These are phyloP conservation scores for Phlegmacium glaucopus DNA, from an alignment of 768 basidiomycete species.

Conservation along the genomic window DNA sequence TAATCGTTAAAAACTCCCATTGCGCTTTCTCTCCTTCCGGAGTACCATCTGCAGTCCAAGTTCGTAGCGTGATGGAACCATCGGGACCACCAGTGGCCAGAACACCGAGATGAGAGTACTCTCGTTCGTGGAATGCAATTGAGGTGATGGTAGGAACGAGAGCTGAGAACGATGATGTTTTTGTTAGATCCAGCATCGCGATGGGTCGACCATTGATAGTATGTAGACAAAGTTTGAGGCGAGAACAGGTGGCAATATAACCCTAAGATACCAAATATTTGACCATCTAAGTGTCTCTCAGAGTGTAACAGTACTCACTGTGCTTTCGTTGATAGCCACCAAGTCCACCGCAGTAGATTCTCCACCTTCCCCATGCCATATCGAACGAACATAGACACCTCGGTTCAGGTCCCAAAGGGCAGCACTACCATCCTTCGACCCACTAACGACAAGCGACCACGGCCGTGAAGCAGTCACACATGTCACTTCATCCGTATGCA, in stretches of 20 bases:
- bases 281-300: neutral
- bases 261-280: conserved; percentile 46
- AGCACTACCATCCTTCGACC: conserved; percentile 82
- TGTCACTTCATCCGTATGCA: conserved; percentile 66
- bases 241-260: conserved; percentile 82
- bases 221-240: conserved; percentile 67
- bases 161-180: conserved; percentile 36
- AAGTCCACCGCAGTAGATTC: conserved; percentile 51
- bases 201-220: conserved; percentile 86
- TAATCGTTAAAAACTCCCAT: conserved; percentile 73
- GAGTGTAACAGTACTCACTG: conserved; percentile 45
- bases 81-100: conserved; percentile 80
- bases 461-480: conserved; percentile 71
- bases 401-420: conserved; percentile 89
- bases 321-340: conserved; percentile 82
- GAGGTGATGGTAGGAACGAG: conserved; percentile 63
- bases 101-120: conserved; percentile 74
- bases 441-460: conserved; percentile 84
- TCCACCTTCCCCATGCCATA: conserved; percentile 58
- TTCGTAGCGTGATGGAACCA: conserved; percentile 74
- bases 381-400: conserved; percentile 75
- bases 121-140: conserved; percentile 85
- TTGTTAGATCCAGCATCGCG: conserved; percentile 59
- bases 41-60: conserved; percentile 80
- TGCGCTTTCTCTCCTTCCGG: conserved; percentile 59